Evolutionary conservation across 176 grass and related monocot species (phyloP).

Genomic region (Carex cristatella): DNA sequence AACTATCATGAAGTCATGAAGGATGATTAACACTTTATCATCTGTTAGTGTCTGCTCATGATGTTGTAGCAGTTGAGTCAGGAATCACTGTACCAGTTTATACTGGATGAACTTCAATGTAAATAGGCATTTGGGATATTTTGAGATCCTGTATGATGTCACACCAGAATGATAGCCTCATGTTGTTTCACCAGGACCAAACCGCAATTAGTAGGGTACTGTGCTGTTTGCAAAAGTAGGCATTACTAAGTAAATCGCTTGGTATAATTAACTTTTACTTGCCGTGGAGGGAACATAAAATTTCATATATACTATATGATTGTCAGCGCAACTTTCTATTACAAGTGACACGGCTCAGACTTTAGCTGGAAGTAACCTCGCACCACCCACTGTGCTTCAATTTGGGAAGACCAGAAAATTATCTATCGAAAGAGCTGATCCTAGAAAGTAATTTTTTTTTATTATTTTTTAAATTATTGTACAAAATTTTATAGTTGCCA

Average conservation of each 20-base stretch:
- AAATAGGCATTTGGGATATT: not conserved
- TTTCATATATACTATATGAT: not conserved
- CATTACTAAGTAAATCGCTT: not conserved
- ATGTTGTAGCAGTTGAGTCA: not conserved
- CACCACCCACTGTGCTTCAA: conserved; percentile 47
- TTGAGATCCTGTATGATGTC: too few species aligned
- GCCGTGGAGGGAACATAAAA: not conserved
- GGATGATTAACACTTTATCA: not conserved
- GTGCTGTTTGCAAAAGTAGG: not conserved
- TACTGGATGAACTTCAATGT: not conserved
- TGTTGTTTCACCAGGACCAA: not conserved
- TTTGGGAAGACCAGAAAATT: conserved; percentile 71
- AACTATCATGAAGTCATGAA: not conserved
- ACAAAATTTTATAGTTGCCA: not conserved
- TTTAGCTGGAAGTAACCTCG: conserved; percentile 38
- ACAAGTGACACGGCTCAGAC: conserved; percentile 30
- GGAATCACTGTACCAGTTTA: not conserved
- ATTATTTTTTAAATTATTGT: conserved; percentile 1
- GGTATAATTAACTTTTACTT: not conserved
- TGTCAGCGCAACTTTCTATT: conserved; percentile 37
- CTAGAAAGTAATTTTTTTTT: conserved; percentile 45
- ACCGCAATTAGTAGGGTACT: not conserved
- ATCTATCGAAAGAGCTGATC: conserved; percentile 50
- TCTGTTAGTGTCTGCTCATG: not conserved
- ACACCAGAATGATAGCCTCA: not conserved